A percentile compares a stretch with the other conserved stretches of the same genome.
Evolutionary conservation across 345 rosid genomes (phyloP).

Genomic region (Boechera stricta): DNA sequence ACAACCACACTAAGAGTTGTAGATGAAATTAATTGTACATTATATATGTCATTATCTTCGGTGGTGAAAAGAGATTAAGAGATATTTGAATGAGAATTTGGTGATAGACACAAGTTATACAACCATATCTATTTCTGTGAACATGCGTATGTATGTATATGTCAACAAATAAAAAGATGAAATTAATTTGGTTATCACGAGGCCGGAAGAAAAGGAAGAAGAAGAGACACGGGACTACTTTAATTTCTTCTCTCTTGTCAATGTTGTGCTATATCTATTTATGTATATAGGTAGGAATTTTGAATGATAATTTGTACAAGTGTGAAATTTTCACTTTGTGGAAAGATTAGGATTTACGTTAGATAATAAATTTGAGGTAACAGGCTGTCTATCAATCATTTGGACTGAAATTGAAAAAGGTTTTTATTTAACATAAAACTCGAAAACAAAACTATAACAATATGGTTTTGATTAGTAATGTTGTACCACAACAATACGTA

Average conservation of each 20-base stretch:
- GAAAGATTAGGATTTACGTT: slow-evolving; percentile 3
- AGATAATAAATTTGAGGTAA: neutral
- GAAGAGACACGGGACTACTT: slow-evolving; percentile 43
- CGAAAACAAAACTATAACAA: neutral
- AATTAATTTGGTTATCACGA: slow-evolving; percentile 45
- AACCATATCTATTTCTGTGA: slow-evolving; percentile 38
- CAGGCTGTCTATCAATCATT: slow-evolving; percentile 7
- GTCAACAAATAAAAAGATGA: slow-evolving; percentile 35
- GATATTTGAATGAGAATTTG: slow-evolving; percentile 38
- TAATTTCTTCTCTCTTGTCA: slow-evolving; percentile 43
- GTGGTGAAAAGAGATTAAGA: slow-evolving; percentile 30
- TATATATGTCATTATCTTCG: slow-evolving; percentile 33
- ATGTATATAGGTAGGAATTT: slow-evolving; percentile 32
- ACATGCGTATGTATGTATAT: slow-evolving; percentile 5
- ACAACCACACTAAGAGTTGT: slow-evolving; percentile 9
- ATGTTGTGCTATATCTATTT: slow-evolving; percentile 25
- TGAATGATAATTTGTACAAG: slow-evolving; percentile 13
- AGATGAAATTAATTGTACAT: slow-evolving; percentile 27
- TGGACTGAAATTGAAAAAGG: neutral
- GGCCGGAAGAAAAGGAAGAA: slow-evolving; percentile 44
- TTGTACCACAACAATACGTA: neutral
- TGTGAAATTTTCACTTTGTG: slow-evolving; percentile 19
- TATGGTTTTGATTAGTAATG: neutral
- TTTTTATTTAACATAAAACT: neutral
- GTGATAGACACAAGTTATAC: slow-evolving; percentile 8